Evolutionary conservation across 176 grass and related monocot genomes (phyloP), one percentile per base, ranked within the genome.

Genomic region (bread wheat (Triticum aestivum)): DNA sequence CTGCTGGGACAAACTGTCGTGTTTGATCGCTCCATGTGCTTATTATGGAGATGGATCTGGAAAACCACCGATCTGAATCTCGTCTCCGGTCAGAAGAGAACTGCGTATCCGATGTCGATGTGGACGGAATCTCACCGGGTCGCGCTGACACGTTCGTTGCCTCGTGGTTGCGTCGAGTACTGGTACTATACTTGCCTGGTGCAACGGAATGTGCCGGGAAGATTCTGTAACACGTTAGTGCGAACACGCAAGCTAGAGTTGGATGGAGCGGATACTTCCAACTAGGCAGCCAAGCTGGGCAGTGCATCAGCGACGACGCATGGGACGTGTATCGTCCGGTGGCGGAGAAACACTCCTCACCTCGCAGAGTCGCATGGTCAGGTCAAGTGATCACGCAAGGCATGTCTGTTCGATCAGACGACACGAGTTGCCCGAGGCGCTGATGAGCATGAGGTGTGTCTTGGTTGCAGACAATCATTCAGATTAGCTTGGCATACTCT

Each of bases 1-100:
- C 15, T 26, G 18, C 20, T 34, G 26, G 5, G 34, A 49, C 51
- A 1, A 24, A 61, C n/a, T 45, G 69, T 73, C 69, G 21, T 73
- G 20, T 14, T 10, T 85, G 79, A 90, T 80, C 82, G 65, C 59
- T 56, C 76, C 82, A 80, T 75, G 82, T 86, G 84, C 88, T 86
- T 86, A 86, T 86, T 83, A 86, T 86, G 24, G 73, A 52, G 73
- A 30, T 13, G 30, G 79, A 84, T 20, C 82, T 62, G 51, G 69
- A 18, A 62, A 4, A 24, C 56, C 12, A 23, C 41, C 51, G 81
- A 90, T 90, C 79, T 78, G 8, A 13, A 65, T 61, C 21, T 20
- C 54, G 18, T 21, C 54, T 7, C 32, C 39, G 21, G 8, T 70
- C 32, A 51, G 51, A 37, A 51, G 27, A 27, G 3, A 29, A 66